Evolutionary conservation across 108 stramenopile genomes (phyloP), one percentile per base, ranked within the genome.

Genomic region (Nitzschia sp.): DNA sequence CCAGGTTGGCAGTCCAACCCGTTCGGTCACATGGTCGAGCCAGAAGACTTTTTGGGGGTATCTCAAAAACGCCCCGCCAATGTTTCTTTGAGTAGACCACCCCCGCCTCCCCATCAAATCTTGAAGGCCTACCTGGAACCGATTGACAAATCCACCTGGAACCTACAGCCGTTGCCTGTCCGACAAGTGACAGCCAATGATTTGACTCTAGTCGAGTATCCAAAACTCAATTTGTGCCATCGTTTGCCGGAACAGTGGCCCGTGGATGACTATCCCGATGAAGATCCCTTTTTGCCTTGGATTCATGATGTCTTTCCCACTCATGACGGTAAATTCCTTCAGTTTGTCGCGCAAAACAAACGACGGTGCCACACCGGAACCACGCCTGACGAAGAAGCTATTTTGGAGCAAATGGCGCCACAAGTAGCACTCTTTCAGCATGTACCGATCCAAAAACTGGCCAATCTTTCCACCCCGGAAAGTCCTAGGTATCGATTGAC

Each of bases 281-380:
- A 71, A 1, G 94, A 95, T 77, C 86, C 94, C 25, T 95, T 88
- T 66, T 55, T 95, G 25, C 94, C 94, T 15, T 91, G 91, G 91
- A 92, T 95, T 33, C 94, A 95, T 60, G 91, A 92, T 64, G 91
- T 95, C 17, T 91, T 95, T 66, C 94, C 94, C 1, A 77, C 83
- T 26, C 63, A 83, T 26, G 88, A 95, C 70, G 94, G 91, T 3
- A 79, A 79, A 24, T 74, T 68, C 48, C 85, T 95, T 21, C 78
- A 91, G 46, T 91, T 95, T 59, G 76, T 91, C 9, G 91, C 94
- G 1, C 94, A 95, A 60, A 92, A 95, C 66, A 80, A 82, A 66
- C 72, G 91, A 61, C 78, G 91, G n/a, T 95, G 94, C 66, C 63
- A 69, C 8, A 70, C 75, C 1, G 83, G 82, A 0, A 74, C 75